phyloP scores from a whole-genome alignment of 768 basidiomycete species.

The Suillus discolor region DNA sequence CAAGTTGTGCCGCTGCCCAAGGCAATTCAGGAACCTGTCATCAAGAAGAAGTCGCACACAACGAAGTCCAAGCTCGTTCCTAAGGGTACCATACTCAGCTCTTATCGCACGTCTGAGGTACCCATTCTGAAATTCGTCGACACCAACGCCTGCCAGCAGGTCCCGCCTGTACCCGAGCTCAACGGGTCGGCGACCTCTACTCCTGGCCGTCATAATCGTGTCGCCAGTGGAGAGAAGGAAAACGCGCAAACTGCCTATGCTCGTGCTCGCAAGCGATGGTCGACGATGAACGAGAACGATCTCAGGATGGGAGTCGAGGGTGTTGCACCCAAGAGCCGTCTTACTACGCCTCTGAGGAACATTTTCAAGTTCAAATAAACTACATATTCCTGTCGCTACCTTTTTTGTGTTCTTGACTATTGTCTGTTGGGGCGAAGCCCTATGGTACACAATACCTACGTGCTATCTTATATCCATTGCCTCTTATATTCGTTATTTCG shows the following conservation, averaged over 20 bases:
- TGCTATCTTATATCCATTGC: conserved; percentile 6
- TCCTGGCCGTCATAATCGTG: conserved; percentile 22
- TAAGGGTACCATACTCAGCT: conserved; percentile 15
- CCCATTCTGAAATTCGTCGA: conserved; percentile 4
- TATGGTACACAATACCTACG: too few relatives aligned
- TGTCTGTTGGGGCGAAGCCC: too few relatives aligned
- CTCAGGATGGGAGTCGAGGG: conserved; percentile 30
- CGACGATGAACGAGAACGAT: conserved; percentile 15
- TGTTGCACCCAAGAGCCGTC: conserved; percentile 23
- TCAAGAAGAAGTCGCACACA: conserved; percentile 12
- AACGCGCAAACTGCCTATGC: conserved; percentile 9
- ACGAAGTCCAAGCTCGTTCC: conserved; percentile 20
- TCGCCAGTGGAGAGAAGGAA: conserved; percentile 17
- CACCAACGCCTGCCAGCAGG: conserved; percentile 7
- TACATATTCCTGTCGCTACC: conserved; percentile 2
- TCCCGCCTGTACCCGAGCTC: conserved; percentile 9
- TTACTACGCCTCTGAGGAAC: conserved; percentile 32
- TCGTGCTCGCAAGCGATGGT: conserved; percentile 20
- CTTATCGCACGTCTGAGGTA: conserved; percentile 11
- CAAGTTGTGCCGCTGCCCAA: too few relatives aligned
- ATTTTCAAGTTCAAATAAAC: conserved; percentile 33
- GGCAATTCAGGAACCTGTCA: background rate
- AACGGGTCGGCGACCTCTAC: background rate
- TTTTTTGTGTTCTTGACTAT: too few relatives aligned
- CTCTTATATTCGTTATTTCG: background rate